phyloP scores from a whole-genome alignment of 2,329 filamentous ascomycete genomes.

The Apiospora phragmitis region DNA sequence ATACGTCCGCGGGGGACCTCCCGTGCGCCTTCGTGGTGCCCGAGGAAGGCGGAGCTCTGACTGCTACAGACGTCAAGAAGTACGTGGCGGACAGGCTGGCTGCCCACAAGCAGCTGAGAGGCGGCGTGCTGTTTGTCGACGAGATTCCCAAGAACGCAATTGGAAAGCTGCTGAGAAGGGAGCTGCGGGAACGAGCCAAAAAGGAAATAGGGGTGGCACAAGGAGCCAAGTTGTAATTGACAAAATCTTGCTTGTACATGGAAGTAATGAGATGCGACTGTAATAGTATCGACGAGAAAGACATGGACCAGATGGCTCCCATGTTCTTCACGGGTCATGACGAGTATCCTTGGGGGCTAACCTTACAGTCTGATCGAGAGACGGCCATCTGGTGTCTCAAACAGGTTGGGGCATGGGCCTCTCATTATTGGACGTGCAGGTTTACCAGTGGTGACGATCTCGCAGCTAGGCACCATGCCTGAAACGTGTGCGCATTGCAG shows the following conservation, averaged over 20 bases:
- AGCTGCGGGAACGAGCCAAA: slow-evolving; percentile 44
- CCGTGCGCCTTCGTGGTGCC: slow-evolving; percentile 48
- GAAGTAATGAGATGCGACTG: neutral
- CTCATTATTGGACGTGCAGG: slow-evolving; percentile 34
- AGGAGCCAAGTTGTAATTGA: neutral
- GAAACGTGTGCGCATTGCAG: slow-evolving; percentile 36
- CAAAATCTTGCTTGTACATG: neutral
- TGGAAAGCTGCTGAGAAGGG: slow-evolving; percentile 59
- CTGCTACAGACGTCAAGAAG: slow-evolving; percentile 20
- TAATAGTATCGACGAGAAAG: neutral
- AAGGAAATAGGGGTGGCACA: neutral
- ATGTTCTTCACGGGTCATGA: slow-evolving; percentile 47
- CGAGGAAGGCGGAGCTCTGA: slow-evolving; percentile 19
- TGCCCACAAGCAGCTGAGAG: slow-evolving; percentile 29
- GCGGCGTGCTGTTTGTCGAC: slow-evolving; percentile 41
- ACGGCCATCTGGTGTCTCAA: slow-evolving; percentile 44
- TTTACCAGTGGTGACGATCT: slow-evolving; percentile 36
- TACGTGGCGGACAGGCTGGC: slow-evolving; percentile 28
- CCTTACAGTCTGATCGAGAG: slow-evolving; percentile 48
- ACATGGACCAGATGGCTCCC: slow-evolving; percentile 36
- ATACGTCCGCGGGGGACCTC: slow-evolving; percentile 55
- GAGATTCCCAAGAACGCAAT: slow-evolving; percentile 59
- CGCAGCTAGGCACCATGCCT: slow-evolving; percentile 34
- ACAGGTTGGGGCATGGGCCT: slow-evolving; percentile 42
- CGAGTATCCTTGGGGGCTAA: slow-evolving; percentile 48